Evolutionary conservation across 1,284 basidiomycete genomes (phyloP), one percentile per base, ranked within the genome.

Genomic region (Sporisorium graminicola): DNA sequence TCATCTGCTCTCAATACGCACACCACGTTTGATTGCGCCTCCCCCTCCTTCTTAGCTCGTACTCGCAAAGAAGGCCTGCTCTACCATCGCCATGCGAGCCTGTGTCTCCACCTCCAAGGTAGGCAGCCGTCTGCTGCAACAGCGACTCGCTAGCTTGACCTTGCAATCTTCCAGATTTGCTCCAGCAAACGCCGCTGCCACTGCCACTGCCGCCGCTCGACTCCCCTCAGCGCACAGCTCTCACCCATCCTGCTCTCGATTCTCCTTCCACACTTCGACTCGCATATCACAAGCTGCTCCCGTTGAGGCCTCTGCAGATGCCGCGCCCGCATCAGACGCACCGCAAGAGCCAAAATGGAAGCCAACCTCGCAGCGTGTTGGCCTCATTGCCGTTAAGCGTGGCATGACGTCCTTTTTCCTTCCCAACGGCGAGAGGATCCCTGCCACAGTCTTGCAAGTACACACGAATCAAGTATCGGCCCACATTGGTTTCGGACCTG

Each of bases 391-490:
- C 24, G 90, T 92, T 66, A 99, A 99, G 88, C 91, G 94, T 54
- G 97, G 97, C 50, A 99, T 99, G 96, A 93, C 94, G 7, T 90
- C 91, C 14, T 88, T 98, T 82, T 99, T 94, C 93, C 93, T 96
- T 84, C 90, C 93, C 82, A 91, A 93, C 69, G 97, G 97, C 37
- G 90, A 90, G 46, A 88, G 93, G 63, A 89, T 92, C 78, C 95
- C 97, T 1, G 94, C 97, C 16, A 99, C 97, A 0, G 91, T 99
- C 40, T 90, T 99, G 33, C 94, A 98, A 89, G 95, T 95, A 74
- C 83, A 90, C 85, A 55, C 57, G 8, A 71, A 83, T 51, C 76
- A 78, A 57, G 58, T 82, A 40, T 78, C 75, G 51, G 76, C 66
- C 27, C 79, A 80, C 24, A 78, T 78, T 47, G 54, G 76, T 18